phyloP scores from a whole-genome alignment of 2,329 filamentous ascomycete species.

The Colletotrichum acutatum region DNA sequence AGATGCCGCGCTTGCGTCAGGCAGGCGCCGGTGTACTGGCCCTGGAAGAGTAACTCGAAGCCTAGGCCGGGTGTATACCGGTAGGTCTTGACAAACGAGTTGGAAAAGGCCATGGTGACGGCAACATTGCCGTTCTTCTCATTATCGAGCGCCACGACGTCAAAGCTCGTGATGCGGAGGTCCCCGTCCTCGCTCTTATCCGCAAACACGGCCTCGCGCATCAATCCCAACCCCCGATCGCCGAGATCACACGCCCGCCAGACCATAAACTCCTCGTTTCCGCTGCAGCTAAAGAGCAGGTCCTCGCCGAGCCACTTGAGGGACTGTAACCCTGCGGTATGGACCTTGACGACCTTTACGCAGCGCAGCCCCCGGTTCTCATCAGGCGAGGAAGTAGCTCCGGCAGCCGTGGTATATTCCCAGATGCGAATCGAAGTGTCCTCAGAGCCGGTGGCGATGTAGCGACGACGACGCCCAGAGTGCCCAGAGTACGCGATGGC shows the following conservation, averaged over 20 bases:
- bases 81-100: slow-evolving; percentile 79
- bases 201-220: slow-evolving; percentile 66
- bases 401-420: slow-evolving; percentile 47
- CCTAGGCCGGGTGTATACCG: slow-evolving; percentile 53
- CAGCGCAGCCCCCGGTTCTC: slow-evolving; percentile 49
- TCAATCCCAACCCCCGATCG: slow-evolving; percentile 62
- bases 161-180: slow-evolving; percentile 84
- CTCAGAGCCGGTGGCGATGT: slow-evolving; percentile 76
- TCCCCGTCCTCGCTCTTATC: slow-evolving; percentile 68
- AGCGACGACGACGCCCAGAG: slow-evolving; percentile 39
- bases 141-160: slow-evolving; percentile 54
- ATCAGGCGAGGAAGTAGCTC: slow-evolving; percentile 39
- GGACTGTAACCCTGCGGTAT: slow-evolving; percentile 86
- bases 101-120: slow-evolving; percentile 82
- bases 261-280: slow-evolving; percentile 88
- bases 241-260: slow-evolving; percentile 75
- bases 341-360: slow-evolving; percentile 76
- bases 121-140: slow-evolving; percentile 53
- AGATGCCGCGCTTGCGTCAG: slow-evolving; percentile 73
- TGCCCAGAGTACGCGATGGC: slow-evolving; percentile 55
- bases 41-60: slow-evolving; percentile 63
- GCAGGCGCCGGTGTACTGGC: slow-evolving; percentile 77
- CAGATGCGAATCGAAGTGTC: slow-evolving; percentile 81
- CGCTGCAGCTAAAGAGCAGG: slow-evolving; percentile 87
- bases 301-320: slow-evolving; percentile 73